Percentiles rank a stretch among this genome's conserved stretches.
Conservation (phyloP, 2,329 filamentous ascomycete genomes). For the Cordyceps javanica region DNA sequence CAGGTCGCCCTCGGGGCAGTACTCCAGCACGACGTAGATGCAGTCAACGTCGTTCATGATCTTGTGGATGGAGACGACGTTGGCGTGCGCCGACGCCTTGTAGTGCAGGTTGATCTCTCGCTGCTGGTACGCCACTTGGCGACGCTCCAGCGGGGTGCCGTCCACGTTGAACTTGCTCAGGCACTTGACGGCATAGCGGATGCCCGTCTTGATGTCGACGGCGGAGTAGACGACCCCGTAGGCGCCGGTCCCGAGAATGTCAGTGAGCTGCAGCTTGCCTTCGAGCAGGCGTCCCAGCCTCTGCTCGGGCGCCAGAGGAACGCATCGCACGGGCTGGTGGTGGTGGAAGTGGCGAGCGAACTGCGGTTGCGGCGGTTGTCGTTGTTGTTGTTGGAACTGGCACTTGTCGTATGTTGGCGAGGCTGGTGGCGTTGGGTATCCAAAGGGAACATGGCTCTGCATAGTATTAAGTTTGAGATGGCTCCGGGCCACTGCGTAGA, state of each 20-base stretch:
- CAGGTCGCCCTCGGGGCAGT: conserved; percentile 91
- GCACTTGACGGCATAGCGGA: conserved; percentile 91
- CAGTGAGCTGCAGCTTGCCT: conserved; percentile 73
- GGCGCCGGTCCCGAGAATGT: conserved; percentile 85
- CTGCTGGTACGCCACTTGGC: conserved; percentile 85
- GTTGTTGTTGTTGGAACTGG: conserved; percentile 33
- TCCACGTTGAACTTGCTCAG: conserved; percentile 81
- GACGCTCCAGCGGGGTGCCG: conserved; percentile 66
- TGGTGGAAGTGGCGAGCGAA: conserved; percentile 34
- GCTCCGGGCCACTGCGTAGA: conserved; percentile 16
- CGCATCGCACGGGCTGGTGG: conserved; percentile 38
- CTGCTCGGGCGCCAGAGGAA: conserved; percentile 68
- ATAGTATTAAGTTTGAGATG: conserved; percentile 43
- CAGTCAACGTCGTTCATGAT: conserved; percentile 89
- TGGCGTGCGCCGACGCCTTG: conserved; percentile 78
- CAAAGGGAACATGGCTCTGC: conserved; percentile 52
- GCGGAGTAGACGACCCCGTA: conserved; percentile 96
- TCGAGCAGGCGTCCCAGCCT: conserved; percentile 79
- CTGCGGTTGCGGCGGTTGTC: conserved; percentile 27
- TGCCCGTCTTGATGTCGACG: conserved; percentile 72
- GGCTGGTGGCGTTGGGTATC: conserved; percentile 53
- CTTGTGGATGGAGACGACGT: conserved; percentile 89
- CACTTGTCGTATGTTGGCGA: conserved; percentile 51
- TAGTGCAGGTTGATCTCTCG: conserved; percentile 91
- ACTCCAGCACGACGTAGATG: conserved; percentile 94